Conservation (phyloP, 2,329 filamentous ascomycete genomes). For the Chrysoporthe puriensis region DNA sequence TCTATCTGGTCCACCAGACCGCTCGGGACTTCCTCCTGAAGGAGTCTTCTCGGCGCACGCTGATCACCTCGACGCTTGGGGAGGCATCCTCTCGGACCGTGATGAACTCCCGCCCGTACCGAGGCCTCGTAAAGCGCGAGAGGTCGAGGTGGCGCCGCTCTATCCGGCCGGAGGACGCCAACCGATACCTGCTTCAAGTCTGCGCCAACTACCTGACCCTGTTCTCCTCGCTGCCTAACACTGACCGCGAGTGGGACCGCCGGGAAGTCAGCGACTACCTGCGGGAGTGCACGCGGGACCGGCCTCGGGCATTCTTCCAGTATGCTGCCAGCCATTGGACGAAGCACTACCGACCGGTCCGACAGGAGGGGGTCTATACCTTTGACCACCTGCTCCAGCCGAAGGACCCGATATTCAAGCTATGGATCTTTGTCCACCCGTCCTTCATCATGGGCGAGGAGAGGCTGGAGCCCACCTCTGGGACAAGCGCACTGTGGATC, state of each 20-base stretch:
- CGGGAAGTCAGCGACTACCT: not conserved
- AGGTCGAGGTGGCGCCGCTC: not conserved
- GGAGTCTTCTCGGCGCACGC: not conserved
- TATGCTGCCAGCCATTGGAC: not conserved
- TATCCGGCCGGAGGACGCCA: not conserved
- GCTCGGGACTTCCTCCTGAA: slow-evolving; percentile 2
- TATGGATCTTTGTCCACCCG: slow-evolving; percentile 1
- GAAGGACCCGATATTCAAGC: not conserved
- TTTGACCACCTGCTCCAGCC: slow-evolving; percentile 3
- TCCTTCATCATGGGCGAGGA: not conserved
- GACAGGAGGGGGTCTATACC: not conserved
- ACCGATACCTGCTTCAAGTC: slow-evolving; percentile 4
- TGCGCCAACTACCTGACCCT: not conserved
- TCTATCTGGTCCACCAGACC: slow-evolving; percentile 2
- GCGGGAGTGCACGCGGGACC: not conserved
- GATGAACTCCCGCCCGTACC: not conserved
- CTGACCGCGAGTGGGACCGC: not conserved
- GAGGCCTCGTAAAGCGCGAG: not conserved
- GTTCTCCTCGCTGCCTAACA: not conserved
- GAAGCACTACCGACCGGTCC: not conserved
- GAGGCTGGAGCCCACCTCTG: not conserved
- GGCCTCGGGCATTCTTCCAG: not conserved
- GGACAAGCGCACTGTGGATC: not conserved
- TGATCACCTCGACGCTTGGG: not conserved
- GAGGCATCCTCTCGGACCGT: not conserved